Percentiles rank a stretch among this genome's conserved stretches.
These are phyloP conservation scores for Saccharomycopsis hybrid DNA, from an alignment of 1,139 yeast species.

Conservation along the genomic window DNA sequence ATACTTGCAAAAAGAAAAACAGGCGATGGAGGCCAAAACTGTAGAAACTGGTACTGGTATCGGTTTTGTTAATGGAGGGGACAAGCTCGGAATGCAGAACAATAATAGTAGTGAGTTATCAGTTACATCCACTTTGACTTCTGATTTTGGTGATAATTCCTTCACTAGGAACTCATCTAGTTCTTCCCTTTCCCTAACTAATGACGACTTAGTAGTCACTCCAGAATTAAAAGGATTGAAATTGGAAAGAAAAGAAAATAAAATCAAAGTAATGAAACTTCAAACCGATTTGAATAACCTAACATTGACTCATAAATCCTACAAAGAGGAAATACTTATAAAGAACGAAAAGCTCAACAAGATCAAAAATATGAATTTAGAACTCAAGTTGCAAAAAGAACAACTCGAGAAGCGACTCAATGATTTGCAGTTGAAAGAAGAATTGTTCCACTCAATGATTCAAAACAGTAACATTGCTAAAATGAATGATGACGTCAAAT, in stretches of 20 bases:
- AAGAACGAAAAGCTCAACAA: constrained; percentile 16
- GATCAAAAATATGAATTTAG: constrained; percentile 14
- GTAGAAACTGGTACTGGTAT: constrained; percentile 3
- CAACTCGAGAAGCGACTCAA: constrained; percentile 10
- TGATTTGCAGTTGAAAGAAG: constrained; percentile 16
- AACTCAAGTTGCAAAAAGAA: constrained; percentile 16
- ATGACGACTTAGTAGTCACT: constrained; percentile 1
- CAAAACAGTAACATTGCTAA: constrained; percentile 14
- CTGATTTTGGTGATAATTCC: constrained; percentile 1
- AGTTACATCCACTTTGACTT: constrained; percentile 7
- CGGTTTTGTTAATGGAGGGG: background rate
- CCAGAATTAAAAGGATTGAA: constrained; percentile 15
- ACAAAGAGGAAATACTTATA: constrained; percentile 17
- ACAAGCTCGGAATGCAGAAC: background rate
- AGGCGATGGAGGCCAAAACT: background rate
- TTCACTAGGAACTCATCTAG: constrained; percentile 7
- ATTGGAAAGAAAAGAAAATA: constrained; percentile 14
- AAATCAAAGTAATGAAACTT: constrained; percentile 15
- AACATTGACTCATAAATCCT: constrained; percentile 18
- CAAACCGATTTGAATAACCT: constrained; percentile 19
- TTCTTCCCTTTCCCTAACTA: constrained; percentile 5
- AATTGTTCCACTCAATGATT: constrained; percentile 13
- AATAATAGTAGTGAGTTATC: constrained; percentile 11
- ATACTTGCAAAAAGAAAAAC: constrained; percentile 11
- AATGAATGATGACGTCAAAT: constrained; percentile 16